Conservation (phyloP, 345 rosid genomes). For the Aurinia saxatilis region DNA sequence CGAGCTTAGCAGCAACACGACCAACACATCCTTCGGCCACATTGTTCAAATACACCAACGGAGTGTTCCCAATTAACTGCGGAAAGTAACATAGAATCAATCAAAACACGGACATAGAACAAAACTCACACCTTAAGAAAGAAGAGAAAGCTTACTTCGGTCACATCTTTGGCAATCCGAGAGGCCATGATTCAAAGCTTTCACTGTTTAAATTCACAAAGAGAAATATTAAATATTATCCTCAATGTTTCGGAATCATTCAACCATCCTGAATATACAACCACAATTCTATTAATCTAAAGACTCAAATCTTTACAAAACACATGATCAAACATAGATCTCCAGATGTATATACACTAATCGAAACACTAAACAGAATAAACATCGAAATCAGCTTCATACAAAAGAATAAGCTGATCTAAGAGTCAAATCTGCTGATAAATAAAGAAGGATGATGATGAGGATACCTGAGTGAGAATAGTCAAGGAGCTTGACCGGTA, state of each 20-base stretch:
- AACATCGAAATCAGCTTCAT: neutral
- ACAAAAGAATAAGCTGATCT: neutral
- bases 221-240: neutral
- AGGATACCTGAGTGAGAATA: conserved; percentile 17
- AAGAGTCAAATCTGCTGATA: neutral
- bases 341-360: neutral
- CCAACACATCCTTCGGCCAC: conserved; percentile 69
- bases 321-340: neutral
- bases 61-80: conserved; percentile 82
- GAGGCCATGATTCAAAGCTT: conserved; percentile 41
- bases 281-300: neutral
- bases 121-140: neutral
- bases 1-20: conserved; percentile 79
- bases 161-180: conserved; percentile 73
- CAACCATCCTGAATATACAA: neutral
- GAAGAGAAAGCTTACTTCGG: conserved; percentile 43
- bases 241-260: neutral
- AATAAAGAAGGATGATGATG: too few species aligned
- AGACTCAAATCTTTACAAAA: neutral
- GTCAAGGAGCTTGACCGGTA: neutral
- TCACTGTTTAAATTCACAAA: conserved; percentile 25
- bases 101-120: conserved; percentile 1
- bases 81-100: neutral
- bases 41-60: conserved; percentile 70
- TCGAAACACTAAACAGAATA: neutral